Evolutionary conservation across 2,329 filamentous ascomycete genomes (phyloP), one percentile per base, ranked within the genome.

Genomic region (Aplosporella prunicola): DNA sequence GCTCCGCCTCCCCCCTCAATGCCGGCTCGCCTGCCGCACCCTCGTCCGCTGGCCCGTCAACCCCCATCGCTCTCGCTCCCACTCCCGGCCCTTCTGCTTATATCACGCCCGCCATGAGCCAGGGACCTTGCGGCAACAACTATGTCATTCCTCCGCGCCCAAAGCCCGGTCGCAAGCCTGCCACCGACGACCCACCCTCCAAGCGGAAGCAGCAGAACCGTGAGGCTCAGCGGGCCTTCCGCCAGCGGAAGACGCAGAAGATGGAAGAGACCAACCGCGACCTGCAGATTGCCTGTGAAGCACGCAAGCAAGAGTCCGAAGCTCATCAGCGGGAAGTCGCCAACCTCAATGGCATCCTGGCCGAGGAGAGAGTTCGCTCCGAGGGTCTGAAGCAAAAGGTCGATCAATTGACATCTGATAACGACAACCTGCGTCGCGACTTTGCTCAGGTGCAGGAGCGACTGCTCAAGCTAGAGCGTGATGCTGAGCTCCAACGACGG

Each of bases 201-300:
- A 93, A 93, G 66, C 78, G 91, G 47, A 93, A 95, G 67, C 83
- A 85, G 1, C 91, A 96, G 64, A 96, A 96, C 60, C 76, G 91
- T 43, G 83, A 85, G 31, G 89, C 89, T 3, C 89, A 96, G 64
- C 72, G 89, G 41, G 85, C 83, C 1, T 96, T 96, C 61, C 75
- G 89, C 22, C 87, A 94, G 62, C 73, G 89, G 41, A 76, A 89
- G 45, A 85, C 85, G 2, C 84, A 85, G 16, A 82, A 85, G 25
- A 84, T 95, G 5, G 80, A 82, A 25, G 88, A 74, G 45, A 61
- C 76, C 30, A 66, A 72, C 43, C 39, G 42, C 17, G 49, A 56
- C 37, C 45, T 57, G 5, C 66, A 74, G 34, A 40, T 20, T n/a
- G 41, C 41, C 17, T 42, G 36, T 20, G 39, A 41, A 11, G 39